Evolutionary conservation across 2,329 filamentous ascomycete species (phyloP).

Genomic region (Lachnellula cervina): DNA sequence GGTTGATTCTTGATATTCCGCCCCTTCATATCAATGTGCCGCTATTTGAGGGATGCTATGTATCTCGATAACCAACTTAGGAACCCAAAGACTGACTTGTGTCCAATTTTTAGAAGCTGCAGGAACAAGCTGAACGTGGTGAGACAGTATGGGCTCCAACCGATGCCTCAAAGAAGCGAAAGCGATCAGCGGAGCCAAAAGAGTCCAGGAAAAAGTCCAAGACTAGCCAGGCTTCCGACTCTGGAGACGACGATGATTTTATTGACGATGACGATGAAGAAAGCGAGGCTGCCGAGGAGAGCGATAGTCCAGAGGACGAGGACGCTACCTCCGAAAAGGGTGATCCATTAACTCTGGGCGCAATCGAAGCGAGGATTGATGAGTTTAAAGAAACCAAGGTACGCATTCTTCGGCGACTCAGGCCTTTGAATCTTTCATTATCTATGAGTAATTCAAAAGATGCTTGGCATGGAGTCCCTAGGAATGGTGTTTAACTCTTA

Average conservation of each 20-base stretch:
- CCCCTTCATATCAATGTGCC: too few species aligned
- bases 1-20: background rate
- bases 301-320: conserved; percentile 22
- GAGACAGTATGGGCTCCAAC: conserved; percentile 37
- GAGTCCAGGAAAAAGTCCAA: conserved; percentile 21
- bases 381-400: conserved; percentile 38
- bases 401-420: background rate
- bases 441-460: background rate
- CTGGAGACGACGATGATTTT: conserved; percentile 26
- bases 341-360: conserved; percentile 36
- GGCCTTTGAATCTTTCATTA: background rate
- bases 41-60: too few species aligned
- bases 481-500: background rate
- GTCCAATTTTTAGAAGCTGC: conserved; percentile 18
- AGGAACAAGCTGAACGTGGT: conserved; percentile 36
- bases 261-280: conserved; percentile 29
- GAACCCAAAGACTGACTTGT: too few species aligned
- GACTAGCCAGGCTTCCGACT: conserved; percentile 7
- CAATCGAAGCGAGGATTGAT: conserved; percentile 39
- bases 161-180: conserved; percentile 38
- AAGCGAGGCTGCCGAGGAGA: conserved; percentile 23
- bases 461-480: background rate
- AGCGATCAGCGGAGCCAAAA: conserved; percentile 25
- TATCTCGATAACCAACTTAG: too few species aligned
- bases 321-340: conserved; percentile 16